Base-by-base conservation (phyloP, 2,329 filamentous ascomycete species). In the Fusarium tjaetaba region DNA sequence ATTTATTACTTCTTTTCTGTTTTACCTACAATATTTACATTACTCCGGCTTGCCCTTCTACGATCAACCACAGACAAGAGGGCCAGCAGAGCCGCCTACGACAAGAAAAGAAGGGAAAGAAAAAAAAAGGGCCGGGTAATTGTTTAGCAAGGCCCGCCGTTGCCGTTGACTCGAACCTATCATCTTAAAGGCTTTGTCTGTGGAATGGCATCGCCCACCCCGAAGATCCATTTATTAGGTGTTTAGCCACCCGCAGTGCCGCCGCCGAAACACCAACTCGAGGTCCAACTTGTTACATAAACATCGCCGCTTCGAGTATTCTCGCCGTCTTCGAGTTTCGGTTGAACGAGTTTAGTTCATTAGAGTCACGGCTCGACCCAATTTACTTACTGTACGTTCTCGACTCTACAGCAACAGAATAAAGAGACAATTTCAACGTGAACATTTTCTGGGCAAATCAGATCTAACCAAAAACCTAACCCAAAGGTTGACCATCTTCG, bases 141-240 rank as follows among this genome's bases (percentile, higher is more conserved):
- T 51, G 38, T 53, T 61, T 67, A 67, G 59, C 60, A 70, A 71
- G 63, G 53, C 49, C 62, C 63, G 57, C 61, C 59, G 38, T 68
- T 63, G 58, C 63, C 52, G 42, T 68, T 51, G 39, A 45, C 51
- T 53, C 58, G 45, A 57, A 49, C 60, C 70, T 62, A 68, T 63
- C 62, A 69, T 65, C 67, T 64, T 56, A 58, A 41, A 69, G 57
- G 28, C 41, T 58, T 64, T 53, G 53, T 20, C 46, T 56, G 45
- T 73, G 73, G 75, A 76, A 76, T 77, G 71, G 66, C 53, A 68
- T 77, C 73, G 75, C 73, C 64, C 61, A 70, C 65, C 32, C 65
- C 71, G 59, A 73, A 58, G 46, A 49, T 36, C 61, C 61, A 72
- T 65, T 30, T 42, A 57, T 61, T 61, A 46, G 65, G 34, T 61